Percentiles rank a stretch among this genome's conserved stretches.
These are phyloP conservation scores for Zygosaccharomyces pseudorouxii DNA, from an alignment of 805 yeast species.

Conservation along the genomic window DNA sequence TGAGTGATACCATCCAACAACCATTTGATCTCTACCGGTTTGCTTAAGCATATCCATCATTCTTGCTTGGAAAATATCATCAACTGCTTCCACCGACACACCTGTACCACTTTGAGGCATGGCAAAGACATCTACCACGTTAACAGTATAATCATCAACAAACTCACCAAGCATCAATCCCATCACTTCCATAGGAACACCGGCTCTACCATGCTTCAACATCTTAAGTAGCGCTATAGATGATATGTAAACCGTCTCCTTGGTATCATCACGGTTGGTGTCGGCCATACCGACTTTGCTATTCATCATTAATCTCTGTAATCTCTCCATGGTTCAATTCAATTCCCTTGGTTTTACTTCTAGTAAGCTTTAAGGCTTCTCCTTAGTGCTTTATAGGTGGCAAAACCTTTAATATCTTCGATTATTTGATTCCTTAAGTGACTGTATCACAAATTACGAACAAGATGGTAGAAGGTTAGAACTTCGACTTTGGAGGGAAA, in stretches of 20 bases:
- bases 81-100: constrained; percentile 98
- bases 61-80: constrained; percentile 95
- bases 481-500: too few relatives aligned
- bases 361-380: neutral
- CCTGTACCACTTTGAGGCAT: constrained; percentile 99
- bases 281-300: constrained; percentile 48
- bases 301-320: constrained; percentile 40
- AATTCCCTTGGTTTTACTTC: neutral
- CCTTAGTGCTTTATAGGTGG: neutral
- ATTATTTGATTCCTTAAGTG: neutral
- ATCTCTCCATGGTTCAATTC: constrained; percentile 36
- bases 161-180: constrained; percentile 98
- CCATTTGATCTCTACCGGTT: constrained; percentile 99
- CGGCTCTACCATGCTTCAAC: constrained; percentile 96
- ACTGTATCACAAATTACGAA: neutral
- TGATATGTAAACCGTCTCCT: constrained; percentile 94
- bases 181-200: constrained; percentile 88
- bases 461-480: neutral
- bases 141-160: constrained; percentile 94
- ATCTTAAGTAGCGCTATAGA: constrained; percentile 91
- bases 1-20: constrained; percentile 99
- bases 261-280: constrained; percentile 84
- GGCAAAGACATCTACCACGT: constrained; percentile 96
- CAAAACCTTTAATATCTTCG: neutral
- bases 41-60: constrained; percentile 99